Conservation (phyloP, 2,329 filamentous ascomycete species). For the Pestalotiopsis sp. region DNA sequence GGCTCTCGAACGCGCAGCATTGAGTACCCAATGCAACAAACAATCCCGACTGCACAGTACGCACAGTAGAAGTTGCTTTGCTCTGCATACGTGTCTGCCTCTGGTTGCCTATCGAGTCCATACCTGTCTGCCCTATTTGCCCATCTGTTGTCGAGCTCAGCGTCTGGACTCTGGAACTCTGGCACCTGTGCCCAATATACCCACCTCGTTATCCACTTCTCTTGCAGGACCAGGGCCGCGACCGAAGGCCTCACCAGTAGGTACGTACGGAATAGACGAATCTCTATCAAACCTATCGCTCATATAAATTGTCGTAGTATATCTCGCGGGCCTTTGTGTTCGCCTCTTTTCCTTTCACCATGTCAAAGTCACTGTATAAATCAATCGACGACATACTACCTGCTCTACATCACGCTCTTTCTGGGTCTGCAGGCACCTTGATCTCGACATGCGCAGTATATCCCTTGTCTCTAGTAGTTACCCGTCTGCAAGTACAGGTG, state of each 20-base stretch:
- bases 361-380: conserved; percentile 20
- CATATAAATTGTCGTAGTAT: neutral
- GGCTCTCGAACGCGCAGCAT: neutral
- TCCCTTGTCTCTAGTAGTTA: conserved; percentile 80
- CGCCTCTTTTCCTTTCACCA: conserved; percentile 13
- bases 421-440: conserved; percentile 77
- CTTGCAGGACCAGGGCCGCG: neutral
- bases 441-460: conserved; percentile 80
- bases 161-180: neutral
- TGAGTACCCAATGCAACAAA: neutral
- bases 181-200: conserved; percentile 10
- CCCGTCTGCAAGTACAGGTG: conserved; percentile 76
- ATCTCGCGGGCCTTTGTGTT: neutral
- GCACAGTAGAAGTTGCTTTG: neutral
- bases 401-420: conserved; percentile 79
- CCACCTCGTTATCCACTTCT: conserved; percentile 11
- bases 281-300: neutral
- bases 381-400: conserved; percentile 53
- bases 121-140: neutral
- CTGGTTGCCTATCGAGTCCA: neutral
- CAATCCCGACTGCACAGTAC: neutral
- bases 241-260: neutral
- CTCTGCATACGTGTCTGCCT: neutral
- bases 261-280: neutral
- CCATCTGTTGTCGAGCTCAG: neutral